A percentile compares a stretch with the other conserved stretches of the same genome.
phyloP scores from a whole-genome alignment of 495 filamentous ascomycete genomes.

The Penicillium roqueforti region DNA sequence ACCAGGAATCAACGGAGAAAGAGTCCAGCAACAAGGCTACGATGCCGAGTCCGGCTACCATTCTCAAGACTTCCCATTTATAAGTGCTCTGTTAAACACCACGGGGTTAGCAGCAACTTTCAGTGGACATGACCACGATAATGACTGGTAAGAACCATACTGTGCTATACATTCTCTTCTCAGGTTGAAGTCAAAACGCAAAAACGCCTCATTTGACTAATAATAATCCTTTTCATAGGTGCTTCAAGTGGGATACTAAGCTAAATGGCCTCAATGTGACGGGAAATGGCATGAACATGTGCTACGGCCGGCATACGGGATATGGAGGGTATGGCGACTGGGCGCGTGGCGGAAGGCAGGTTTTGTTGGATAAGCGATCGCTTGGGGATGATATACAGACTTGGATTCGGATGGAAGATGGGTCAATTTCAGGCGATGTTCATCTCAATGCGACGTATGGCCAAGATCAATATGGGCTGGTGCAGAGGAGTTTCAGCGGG shows the following conservation, averaged over 20 bases:
- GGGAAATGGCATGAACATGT: conserved; percentile 46
- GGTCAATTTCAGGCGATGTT: conserved; percentile 12
- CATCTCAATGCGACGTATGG: conserved; percentile 22
- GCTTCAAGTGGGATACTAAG: conserved; percentile 26
- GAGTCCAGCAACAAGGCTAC: conserved; percentile 50
- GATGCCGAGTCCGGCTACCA: conserved; percentile 22
- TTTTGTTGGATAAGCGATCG: conserved; percentile 9
- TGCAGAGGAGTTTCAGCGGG: background rate
- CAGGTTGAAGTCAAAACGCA: background rate
- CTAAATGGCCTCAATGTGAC: conserved; percentile 26
- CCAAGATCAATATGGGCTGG: conserved; percentile 10
- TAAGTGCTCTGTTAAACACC: conserved; percentile 52
- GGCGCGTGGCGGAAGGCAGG: conserved; percentile 51
- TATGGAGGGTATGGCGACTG: conserved; percentile 67
- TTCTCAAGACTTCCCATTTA: conserved; percentile 58
- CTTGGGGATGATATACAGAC: conserved; percentile 6
- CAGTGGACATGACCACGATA: conserved; percentile 64
- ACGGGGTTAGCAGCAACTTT: conserved; percentile 55
- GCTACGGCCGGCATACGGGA: conserved; percentile 62
- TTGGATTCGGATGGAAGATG: conserved; percentile 22
- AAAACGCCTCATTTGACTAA: background rate
- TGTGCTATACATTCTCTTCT: background rate
- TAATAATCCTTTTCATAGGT: conserved; percentile 17
- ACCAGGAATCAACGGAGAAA: conserved; percentile 64
- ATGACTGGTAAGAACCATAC: conserved; percentile 46